Conservation (phyloP, 2,329 filamentous ascomycete genomes). For the Sporothrix brunneoviolacea region DNA sequence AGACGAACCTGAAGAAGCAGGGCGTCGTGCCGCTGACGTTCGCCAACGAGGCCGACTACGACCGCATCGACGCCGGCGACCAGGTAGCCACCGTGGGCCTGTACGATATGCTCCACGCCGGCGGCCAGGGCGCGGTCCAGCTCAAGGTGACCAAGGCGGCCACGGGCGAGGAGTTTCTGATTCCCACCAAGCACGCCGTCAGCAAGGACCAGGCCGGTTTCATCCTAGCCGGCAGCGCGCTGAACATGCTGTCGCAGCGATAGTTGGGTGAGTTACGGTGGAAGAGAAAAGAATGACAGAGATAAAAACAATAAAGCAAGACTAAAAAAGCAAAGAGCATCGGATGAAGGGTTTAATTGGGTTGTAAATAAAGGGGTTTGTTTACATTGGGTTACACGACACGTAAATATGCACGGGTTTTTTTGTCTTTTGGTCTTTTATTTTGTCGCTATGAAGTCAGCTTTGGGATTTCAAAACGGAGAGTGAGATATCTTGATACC, state of each 20-base stretch:
- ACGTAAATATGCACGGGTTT: too few species aligned
- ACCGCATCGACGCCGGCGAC: slow-evolving; percentile 75
- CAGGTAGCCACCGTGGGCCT: slow-evolving; percentile 76
- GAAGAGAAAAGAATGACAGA: background rate
- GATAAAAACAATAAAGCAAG: too few species aligned
- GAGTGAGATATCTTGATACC: too few species aligned
- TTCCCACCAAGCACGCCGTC: slow-evolving; percentile 81
- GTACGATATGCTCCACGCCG: slow-evolving; percentile 69
- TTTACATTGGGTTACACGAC: too few species aligned
- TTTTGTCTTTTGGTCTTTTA: background rate
- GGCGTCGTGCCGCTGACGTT: slow-evolving; percentile 93
- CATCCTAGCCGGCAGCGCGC: slow-evolving; percentile 84
- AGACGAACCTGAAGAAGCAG: slow-evolving; percentile 95
- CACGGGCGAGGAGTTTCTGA: slow-evolving; percentile 56
- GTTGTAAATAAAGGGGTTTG: too few species aligned
- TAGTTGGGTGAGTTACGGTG: background rate
- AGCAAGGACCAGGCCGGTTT: slow-evolving; percentile 87
- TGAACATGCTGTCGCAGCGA: slow-evolving; percentile 76
- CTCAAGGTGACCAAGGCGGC: slow-evolving; percentile 58
- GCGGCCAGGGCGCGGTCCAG: slow-evolving; percentile 70
- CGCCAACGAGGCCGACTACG: slow-evolving; percentile 80
- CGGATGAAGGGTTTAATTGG: too few species aligned
- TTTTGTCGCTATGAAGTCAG: too few species aligned
- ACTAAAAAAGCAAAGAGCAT: too few species aligned
- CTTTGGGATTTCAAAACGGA: too few species aligned